Percentiles rank a stretch among this genome's conserved stretches.
Evolutionary conservation across 75 land plant species (phyloP).

Genomic region (Pinus tabuliformis): DNA sequence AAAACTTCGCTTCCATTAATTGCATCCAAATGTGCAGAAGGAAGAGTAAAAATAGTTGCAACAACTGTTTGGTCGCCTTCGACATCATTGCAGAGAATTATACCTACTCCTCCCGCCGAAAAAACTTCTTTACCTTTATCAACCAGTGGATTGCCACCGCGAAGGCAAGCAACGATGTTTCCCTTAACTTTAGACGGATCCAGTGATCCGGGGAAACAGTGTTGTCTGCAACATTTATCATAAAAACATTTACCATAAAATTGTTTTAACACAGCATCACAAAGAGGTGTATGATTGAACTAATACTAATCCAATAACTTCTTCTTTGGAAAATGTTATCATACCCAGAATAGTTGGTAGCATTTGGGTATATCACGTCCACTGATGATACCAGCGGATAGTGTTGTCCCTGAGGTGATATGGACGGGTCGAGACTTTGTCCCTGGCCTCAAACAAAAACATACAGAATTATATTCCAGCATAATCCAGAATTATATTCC

Average conservation of each 20-base stretch:
- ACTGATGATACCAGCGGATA: constrained; percentile 16
- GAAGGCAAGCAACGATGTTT: constrained; percentile 53
- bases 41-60: constrained; percentile 51
- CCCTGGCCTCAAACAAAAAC: constrained; percentile 16
- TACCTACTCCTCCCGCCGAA: constrained; percentile 56
- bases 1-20: constrained; percentile 24
- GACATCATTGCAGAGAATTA: constrained; percentile 48
- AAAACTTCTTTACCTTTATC: constrained; percentile 34
- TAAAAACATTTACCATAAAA: not conserved
- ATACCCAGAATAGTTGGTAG: constrained; percentile 1
- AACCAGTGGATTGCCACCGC: constrained; percentile 27
- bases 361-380: constrained; percentile 6
- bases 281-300: not conserved
- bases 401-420: not conserved
- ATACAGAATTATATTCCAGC: not conserved
- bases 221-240: not conserved
- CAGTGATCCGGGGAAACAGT: constrained; percentile 21
- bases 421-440: constrained; percentile 4
- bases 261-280: not conserved
- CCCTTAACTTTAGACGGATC: constrained; percentile 54
- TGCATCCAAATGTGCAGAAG: constrained; percentile 38
- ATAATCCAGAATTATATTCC: not conserved
- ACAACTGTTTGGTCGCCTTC: constrained; percentile 26
- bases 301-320: not conserved
- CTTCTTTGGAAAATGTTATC: not conserved